Base-by-base conservation (phyloP, 1,284 basidiomycete genomes). In the Phylloboletellus chloephorus region DNA sequence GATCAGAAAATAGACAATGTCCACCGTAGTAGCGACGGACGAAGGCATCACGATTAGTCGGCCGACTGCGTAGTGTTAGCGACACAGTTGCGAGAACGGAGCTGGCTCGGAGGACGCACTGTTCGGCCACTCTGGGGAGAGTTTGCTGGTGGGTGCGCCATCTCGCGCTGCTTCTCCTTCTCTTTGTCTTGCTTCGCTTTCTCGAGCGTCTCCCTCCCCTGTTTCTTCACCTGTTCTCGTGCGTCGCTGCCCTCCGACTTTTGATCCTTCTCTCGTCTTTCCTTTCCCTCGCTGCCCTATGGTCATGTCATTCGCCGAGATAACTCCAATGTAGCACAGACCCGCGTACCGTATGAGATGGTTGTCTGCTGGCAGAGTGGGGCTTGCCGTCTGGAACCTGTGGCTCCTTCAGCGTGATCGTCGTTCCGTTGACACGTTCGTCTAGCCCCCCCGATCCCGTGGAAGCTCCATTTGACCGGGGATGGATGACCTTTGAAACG, bases 401-500 rank as follows among this genome's bases (percentile, higher is more conserved):
- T n/a, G 55, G 53, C 1, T 38, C 22, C 0, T 10, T 30, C 0
- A 58, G 2, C 0, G 11, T 49, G 26, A 54, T 54, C 1, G 41
- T 53, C 0, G 17, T 24, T 21, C 19, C 10, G n/a, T 13, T 25
- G 7, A 16, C 0, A n/a, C 1, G 50, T 28, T 39, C 39, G 43
- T 37, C 53, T 58, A 57, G 53, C n/a, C 4, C 41, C 49, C 39
- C 54, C 52, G 41, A 37, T 24, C 56, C 43, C 5, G 36, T 46
- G 57, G 57, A 23, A 0, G 13, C 11, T 28, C 55, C 52, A 58
- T 31, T 23, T 23, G 47, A 37, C 2, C 24, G 51, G 24, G 39
- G 32, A 26, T n/a, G 43, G 48, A 58, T 40, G n/a, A 33, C n/a
- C 6, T 52, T 52, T 23, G 44, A 53, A 43, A 69, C 52, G 35